These are phyloP conservation scores for Aspergillus tubingensis DNA, from an alignment of 2,329 filamentous ascomycete genomes.

Conservation along the genomic window DNA sequence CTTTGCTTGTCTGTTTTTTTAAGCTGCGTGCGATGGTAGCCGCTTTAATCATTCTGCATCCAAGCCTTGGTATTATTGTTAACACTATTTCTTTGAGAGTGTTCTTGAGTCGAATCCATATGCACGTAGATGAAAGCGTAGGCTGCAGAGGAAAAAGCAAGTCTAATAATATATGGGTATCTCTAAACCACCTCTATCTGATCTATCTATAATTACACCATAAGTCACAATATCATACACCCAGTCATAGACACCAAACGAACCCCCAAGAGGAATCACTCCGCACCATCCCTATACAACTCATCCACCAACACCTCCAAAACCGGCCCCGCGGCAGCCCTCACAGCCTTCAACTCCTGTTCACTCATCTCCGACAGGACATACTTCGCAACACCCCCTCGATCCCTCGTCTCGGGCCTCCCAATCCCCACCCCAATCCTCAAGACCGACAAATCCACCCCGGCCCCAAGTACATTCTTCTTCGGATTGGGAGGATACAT, in stretches of 20 bases:
- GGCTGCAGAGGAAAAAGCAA: background rate
- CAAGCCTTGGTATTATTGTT: background rate
- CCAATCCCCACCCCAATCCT: slow-evolving; percentile 84
- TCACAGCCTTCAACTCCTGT: slow-evolving; percentile 55
- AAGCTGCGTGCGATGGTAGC: background rate
- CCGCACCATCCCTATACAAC: slow-evolving; percentile 40
- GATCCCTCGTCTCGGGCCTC: slow-evolving; percentile 70
- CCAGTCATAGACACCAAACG: background rate
- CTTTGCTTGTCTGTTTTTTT: slow-evolving; percentile 16
- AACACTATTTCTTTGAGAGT: background rate
- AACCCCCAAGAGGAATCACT: background rate
- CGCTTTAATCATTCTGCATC: background rate
- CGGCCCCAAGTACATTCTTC: slow-evolving; percentile 24
- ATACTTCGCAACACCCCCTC: slow-evolving; percentile 69
- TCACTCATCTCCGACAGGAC: slow-evolving; percentile 70
- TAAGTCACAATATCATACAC: background rate
- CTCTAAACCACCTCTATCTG: background rate
- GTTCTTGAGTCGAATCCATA: background rate
- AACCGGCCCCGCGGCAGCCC: slow-evolving; percentile 50
- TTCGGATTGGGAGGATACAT: slow-evolving; percentile 31
- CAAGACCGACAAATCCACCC: slow-evolving; percentile 45
- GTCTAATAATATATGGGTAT: background rate
- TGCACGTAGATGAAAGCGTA: no score
- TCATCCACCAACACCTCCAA: slow-evolving; percentile 55
- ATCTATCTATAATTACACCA: no score